These are phyloP conservation scores for Moesziomyces sp. DNA, from an alignment of 1,284 basidiomycete genomes.

Conservation along the genomic window DNA sequence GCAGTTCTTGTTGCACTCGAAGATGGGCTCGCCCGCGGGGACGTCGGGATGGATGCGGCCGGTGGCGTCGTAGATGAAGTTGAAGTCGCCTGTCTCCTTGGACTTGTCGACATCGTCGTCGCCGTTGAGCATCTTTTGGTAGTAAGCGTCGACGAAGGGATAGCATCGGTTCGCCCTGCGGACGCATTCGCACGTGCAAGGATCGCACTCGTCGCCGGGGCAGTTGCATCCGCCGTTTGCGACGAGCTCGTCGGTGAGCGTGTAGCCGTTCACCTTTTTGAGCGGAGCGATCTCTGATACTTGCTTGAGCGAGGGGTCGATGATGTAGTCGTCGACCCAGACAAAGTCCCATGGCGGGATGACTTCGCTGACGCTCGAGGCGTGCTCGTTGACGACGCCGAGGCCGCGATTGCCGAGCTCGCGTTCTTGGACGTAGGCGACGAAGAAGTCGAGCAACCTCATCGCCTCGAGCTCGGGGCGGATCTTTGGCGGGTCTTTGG, in stretches of 20 bases:
- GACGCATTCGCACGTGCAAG: constrained; percentile 47
- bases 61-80: constrained; percentile 38
- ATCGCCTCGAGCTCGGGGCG: constrained; percentile 11
- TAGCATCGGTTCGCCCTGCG: constrained; percentile 27
- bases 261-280: constrained; percentile 17
- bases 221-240: constrained; percentile 41
- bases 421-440: constrained; percentile 34
- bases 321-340: constrained; percentile 45
- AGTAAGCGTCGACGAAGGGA: constrained; percentile 5
- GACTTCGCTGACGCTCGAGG: constrained; percentile 26
- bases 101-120: background rate
- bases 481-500: constrained; percentile 1
- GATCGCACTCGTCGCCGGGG: constrained; percentile 49
- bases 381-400: constrained; percentile 13
- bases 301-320: constrained; percentile 24
- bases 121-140: constrained; percentile 18
- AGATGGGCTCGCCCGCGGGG: constrained; percentile 73
- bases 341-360: constrained; percentile 54
- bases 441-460: constrained; percentile 26
- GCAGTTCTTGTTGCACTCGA: constrained; percentile 87
- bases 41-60: constrained; percentile 22
- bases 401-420: constrained; percentile 30
- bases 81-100: background rate
- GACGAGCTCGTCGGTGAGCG: constrained; percentile 34
- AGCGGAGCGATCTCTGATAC: constrained; percentile 7